Conservation (phyloP, 1,284 basidiomycete genomes). For the Amylostereum areolatum region DNA sequence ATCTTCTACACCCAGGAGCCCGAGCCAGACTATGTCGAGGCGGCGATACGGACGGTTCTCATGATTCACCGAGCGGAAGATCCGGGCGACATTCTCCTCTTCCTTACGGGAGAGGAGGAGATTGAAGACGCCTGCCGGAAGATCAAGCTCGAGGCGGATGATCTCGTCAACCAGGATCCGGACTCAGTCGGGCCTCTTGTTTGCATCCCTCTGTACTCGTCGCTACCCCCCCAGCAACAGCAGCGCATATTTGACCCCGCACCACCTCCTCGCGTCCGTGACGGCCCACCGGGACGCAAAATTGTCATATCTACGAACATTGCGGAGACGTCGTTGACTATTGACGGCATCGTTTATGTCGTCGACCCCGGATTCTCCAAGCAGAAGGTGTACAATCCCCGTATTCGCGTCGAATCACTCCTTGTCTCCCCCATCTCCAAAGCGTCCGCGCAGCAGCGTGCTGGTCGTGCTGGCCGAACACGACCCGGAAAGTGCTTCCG, state of each 20-base stretch:
- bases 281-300: constrained; percentile 85
- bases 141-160: constrained; percentile 86
- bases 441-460: constrained; percentile 92
- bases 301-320: constrained; percentile 97
- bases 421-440: constrained; percentile 95
- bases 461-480: constrained; percentile 94
- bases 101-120: constrained; percentile 98
- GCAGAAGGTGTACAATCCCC: constrained; percentile 96
- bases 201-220: constrained; percentile 92
- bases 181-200: constrained; percentile 80
- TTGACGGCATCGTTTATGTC: constrained; percentile 98
- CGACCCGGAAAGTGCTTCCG: constrained; percentile 97
- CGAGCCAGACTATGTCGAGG: constrained; percentile 95
- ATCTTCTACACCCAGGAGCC: constrained; percentile 96
- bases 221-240: constrained; percentile 88
- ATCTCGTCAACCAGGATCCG: constrained; percentile 64
- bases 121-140: constrained; percentile 96
- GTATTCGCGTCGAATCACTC: constrained; percentile 93
- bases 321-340: constrained; percentile 96
- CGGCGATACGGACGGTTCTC: constrained; percentile 92
- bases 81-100: constrained; percentile 88
- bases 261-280: constrained; percentile 55
- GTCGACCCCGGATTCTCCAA: constrained; percentile 98
- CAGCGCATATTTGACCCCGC: constrained; percentile 93
- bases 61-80: constrained; percentile 98